These are phyloP conservation scores for Penicillium soppii DNA, from an alignment of 495 filamentous ascomycete species.

Conservation along the genomic window DNA sequence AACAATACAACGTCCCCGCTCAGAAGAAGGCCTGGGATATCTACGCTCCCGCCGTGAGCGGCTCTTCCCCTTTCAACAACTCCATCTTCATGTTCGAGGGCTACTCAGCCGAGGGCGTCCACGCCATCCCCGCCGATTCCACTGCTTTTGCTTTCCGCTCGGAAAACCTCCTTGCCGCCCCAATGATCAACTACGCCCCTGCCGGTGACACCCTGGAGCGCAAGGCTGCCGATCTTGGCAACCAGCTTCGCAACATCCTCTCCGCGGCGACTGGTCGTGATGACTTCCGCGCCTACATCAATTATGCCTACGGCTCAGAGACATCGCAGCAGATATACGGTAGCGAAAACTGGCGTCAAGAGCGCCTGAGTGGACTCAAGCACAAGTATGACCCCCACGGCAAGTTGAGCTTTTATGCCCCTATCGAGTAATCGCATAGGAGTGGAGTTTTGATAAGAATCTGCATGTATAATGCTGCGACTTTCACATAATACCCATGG, in stretches of 20 bases:
- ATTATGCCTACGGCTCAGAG: constrained; percentile 61
- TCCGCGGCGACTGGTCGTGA: constrained; percentile 31
- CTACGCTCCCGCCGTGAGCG: constrained; percentile 31
- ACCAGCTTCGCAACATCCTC: constrained; percentile 43
- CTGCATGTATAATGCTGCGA: background rate
- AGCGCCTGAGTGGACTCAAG: constrained; percentile 47
- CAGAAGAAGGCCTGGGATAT: constrained; percentile 39
- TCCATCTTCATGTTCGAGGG: constrained; percentile 57
- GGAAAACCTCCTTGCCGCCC: constrained; percentile 44
- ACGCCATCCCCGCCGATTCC: constrained; percentile 26
- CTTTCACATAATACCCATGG: background rate
- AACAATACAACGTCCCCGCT: constrained; percentile 43
- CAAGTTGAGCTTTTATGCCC: constrained; percentile 54
- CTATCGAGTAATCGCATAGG: constrained; percentile 25
- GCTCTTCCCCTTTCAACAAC: constrained; percentile 29
- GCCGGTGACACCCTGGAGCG: constrained; percentile 23
- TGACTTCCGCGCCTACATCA: constrained; percentile 53
- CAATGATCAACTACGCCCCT: constrained; percentile 40
- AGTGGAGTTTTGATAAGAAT: background rate
- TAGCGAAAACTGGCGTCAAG: constrained; percentile 46
- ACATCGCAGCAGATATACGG: constrained; percentile 47
- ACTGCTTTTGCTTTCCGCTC: constrained; percentile 47
- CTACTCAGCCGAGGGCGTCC: constrained; percentile 49
- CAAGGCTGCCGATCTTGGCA: constrained; percentile 35
- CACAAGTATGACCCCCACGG: constrained; percentile 53